Evolutionary conservation across 306 rosid genomes (phyloP).

Genomic region (Calophaca sinica): DNA sequence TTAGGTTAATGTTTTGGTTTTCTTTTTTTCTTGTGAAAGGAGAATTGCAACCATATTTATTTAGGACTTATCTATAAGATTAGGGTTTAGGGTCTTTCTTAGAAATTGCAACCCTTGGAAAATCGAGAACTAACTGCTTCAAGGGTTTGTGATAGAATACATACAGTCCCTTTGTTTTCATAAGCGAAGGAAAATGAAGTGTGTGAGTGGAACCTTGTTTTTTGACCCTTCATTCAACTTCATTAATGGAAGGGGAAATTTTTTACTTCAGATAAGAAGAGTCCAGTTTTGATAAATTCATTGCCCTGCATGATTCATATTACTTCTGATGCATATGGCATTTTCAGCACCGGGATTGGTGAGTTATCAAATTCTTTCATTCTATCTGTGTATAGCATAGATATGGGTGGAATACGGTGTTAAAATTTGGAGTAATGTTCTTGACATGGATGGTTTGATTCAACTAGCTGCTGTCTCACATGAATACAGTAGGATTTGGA

Average conservation of each 20-base stretch:
- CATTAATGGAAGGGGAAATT: not conserved
- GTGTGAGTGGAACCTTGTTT: not conserved
- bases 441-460: not conserved
- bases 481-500: not conserved
- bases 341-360: not conserved
- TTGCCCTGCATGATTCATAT: too few relatives aligned
- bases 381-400: not conserved
- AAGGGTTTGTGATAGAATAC: not conserved
- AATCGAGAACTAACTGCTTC: not conserved
- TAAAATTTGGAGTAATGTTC: not conserved
- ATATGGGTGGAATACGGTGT: not conserved
- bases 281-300: too few relatives aligned
- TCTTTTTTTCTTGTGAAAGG: not conserved
- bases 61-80: not conserved
- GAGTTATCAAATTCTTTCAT: not conserved
- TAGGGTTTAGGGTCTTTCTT: slow-evolving; percentile 29
- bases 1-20: not conserved
- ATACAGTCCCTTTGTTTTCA: not conserved
- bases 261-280: not conserved
- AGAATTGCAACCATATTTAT: not conserved
- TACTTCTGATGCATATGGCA: not conserved
- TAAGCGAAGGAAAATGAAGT: not conserved
- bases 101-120: not conserved
- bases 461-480: not conserved
- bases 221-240: not conserved